Percentiles rank a stretch among this genome's conserved stretches.
phyloP scores from a whole-genome alignment of 116 monocot genomes.

The Dioscorea cayenensis region DNA sequence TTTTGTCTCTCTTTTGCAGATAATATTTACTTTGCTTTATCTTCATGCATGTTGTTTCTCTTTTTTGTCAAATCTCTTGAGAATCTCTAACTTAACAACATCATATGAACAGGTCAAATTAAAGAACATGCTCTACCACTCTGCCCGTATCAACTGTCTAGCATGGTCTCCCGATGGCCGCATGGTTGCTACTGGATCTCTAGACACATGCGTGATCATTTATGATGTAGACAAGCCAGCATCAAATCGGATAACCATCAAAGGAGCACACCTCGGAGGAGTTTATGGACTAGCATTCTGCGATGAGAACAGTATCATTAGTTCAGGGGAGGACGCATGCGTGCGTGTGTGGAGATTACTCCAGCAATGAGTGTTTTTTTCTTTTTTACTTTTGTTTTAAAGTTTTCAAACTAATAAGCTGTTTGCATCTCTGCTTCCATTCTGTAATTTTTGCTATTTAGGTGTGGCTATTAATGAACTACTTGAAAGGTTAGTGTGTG shows the following conservation, averaged over 20 bases:
- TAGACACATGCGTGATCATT: conserved; percentile 82
- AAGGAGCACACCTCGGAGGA: conserved; percentile 93
- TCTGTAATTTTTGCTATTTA: neutral
- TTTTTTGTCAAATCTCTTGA: neutral
- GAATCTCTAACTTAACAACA: neutral
- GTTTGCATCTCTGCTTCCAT: neutral
- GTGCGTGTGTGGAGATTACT: conserved; percentile 70
- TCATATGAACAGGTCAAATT: conserved; percentile 49
- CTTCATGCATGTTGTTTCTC: neutral
- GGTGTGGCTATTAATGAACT: too few species aligned
- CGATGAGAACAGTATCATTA: conserved; percentile 60
- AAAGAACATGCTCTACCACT: conserved; percentile 96
- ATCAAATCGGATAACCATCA: conserved; percentile 62
- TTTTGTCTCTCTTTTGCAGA: too few species aligned
- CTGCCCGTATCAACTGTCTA: conserved; percentile 86
- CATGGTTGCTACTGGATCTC: conserved; percentile 85
- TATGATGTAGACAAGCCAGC: conserved; percentile 79
- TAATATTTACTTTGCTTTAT: too few species aligned
- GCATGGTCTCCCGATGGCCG: conserved; percentile 86
- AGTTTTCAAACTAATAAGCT: neutral
- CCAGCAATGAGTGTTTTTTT: conserved; percentile 14
- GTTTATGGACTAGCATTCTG: conserved; percentile 75
- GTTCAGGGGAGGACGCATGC: conserved; percentile 87
- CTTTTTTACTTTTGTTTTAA: neutral
- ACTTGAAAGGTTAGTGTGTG: too few species aligned